Conservation (phyloP, 2,329 filamentous ascomycete genomes). For the Blastomyces silverae region DNA sequence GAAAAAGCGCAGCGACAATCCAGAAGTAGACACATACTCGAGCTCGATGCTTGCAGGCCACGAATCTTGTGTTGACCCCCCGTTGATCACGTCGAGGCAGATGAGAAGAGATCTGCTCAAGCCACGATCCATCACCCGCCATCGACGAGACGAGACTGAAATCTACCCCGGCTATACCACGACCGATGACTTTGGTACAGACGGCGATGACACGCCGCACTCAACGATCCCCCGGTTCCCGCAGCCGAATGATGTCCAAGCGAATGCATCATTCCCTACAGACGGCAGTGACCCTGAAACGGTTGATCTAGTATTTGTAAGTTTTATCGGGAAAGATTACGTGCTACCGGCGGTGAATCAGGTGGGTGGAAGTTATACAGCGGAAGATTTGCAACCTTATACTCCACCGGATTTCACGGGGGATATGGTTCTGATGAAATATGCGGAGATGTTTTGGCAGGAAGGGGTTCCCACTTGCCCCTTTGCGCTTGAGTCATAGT, state of each 20-base stretch:
- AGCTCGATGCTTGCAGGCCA: slow-evolving; percentile 16
- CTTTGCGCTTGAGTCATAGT: slow-evolving; percentile 4
- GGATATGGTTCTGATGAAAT: slow-evolving; percentile 30
- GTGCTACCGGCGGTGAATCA: slow-evolving; percentile 24
- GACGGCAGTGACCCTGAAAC: slow-evolving; percentile 22
- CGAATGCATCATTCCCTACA: slow-evolving; percentile 28
- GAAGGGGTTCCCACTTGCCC: slow-evolving; percentile 19
- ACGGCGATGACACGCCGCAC: slow-evolving; percentile 33
- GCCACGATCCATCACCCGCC: slow-evolving; percentile 22
- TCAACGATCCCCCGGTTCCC: slow-evolving; percentile 24
- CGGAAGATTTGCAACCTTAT: slow-evolving; percentile 28
- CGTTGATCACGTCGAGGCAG: slow-evolving; percentile 18
- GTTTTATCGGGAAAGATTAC: slow-evolving; percentile 23
- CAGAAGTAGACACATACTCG: slow-evolving; percentile 14
- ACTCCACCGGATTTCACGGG: slow-evolving; percentile 27
- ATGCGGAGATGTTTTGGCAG: slow-evolving; percentile 28
- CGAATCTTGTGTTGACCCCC: slow-evolving; percentile 22
- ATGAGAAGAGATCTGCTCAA: slow-evolving; percentile 14
- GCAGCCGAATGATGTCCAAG: slow-evolving; percentile 29
- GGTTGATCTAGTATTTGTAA: slow-evolving; percentile 26
- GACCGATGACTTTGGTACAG: slow-evolving; percentile 31
- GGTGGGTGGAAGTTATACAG: slow-evolving; percentile 29
- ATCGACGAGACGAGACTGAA: slow-evolving; percentile 22
- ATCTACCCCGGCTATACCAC: slow-evolving; percentile 28
- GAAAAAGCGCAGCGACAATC: slow-evolving; percentile 22